Conservation (phyloP, 176 grass and related monocot genomes). For the Oryza meyeriana region DNA sequence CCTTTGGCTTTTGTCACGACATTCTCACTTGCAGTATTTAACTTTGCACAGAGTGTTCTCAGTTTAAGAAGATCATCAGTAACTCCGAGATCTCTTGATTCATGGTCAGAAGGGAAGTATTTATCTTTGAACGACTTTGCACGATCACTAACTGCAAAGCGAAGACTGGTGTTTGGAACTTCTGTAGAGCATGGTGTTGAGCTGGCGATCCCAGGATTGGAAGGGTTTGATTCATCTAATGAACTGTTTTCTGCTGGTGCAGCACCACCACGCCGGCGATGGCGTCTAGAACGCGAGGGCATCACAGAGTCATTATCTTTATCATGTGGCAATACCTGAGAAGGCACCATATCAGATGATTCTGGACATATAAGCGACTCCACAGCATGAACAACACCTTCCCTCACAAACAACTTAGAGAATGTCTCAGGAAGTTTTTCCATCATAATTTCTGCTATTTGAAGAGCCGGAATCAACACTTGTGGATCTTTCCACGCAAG, state of each 20-base stretch:
- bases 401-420: conserved; percentile 85
- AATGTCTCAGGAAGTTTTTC: conserved; percentile 86
- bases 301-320: conserved; percentile 42
- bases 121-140: conserved; percentile 76
- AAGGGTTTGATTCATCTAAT: conserved; percentile 57
- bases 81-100: conserved; percentile 54
- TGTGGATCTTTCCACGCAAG: conserved; percentile 96
- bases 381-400: conserved; percentile 91
- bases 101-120: conserved; percentile 64
- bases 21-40: conserved; percentile 62
- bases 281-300: conserved; percentile 64
- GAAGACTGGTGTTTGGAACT: conserved; percentile 54
- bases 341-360: conserved; percentile 38
- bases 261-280: conserved; percentile 49
- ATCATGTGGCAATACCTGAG: conserved; percentile 39
- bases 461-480: conserved; percentile 83
- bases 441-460: conserved; percentile 95
- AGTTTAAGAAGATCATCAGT: conserved; percentile 78
- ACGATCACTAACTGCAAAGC: conserved; percentile 55
- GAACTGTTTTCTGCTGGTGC: conserved; percentile 38
- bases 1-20: conserved; percentile 66
- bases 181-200: conserved; percentile 29
- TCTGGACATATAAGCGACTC: conserved; percentile 68
- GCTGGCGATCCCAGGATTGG: conserved; percentile 28
- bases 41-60: conserved; percentile 61